Base-by-base conservation (phyloP, 176 grass and related monocot species). In the Chrysopogon serrulatus region DNA sequence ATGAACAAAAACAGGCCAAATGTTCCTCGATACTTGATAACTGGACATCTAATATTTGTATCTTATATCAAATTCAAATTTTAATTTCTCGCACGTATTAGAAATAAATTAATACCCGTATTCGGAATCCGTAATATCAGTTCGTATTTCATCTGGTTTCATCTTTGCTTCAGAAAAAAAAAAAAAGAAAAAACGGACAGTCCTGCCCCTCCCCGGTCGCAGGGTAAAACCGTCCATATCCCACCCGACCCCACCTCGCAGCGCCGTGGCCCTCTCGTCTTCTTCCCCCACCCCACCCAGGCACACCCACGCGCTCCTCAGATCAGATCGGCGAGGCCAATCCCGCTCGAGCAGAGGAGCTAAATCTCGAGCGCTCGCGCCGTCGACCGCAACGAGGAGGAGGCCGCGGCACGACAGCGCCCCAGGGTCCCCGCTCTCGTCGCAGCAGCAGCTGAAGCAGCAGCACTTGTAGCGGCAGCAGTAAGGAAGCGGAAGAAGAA, bases 261-360 rank as follows among this genome's bases (percentile, higher is more conserved):
- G 18, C 76, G 31, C 39, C 76, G 84, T 74, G 85, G 19, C 14
- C 73, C 42, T 41, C 82, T 53, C 63, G 79, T 86, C 84, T 79
- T 83, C 83, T 78, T 35, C n/a, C 47, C 44, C 35, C 41, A 27
- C 1, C 19, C 41, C 49, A 23, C 34, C 79, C 73, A 16, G 9
- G 4, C n/a, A 45, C 18, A 31, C 78, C 28, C 45, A 57, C 83
- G 63, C 33, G 11, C 28, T 54, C 69, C 32, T 57, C 73, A 87
- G 84, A 87, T 90, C 89, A 79, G 80, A 90, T 84, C 89, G 39
- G 45, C 27, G 23, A 42, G 19, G 23, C n/a, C 65, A 51, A 53
- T 27, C 78, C 78, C n/a, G n/a, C n/a, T n/a, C n/a, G 5, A 35
- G 21, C 32, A 0, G 31, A 54, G 64, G 64, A 54, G 5, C 15